Evolutionary conservation across 2,329 filamentous ascomycete genomes (phyloP), one percentile per base, ranked within the genome.

Genomic region (Chaetoscypha palmicola): DNA sequence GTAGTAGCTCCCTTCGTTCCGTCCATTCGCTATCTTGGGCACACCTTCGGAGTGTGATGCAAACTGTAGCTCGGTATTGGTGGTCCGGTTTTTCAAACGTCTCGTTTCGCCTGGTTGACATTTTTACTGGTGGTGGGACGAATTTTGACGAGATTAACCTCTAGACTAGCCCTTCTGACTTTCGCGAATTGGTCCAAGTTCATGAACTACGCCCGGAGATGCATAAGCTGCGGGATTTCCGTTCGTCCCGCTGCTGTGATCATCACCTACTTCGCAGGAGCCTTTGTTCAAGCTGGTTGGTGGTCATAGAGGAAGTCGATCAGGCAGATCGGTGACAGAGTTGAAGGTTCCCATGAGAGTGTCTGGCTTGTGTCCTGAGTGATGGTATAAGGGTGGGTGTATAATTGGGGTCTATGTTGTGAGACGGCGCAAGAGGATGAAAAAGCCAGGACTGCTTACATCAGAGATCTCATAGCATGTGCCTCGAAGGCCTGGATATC

Each of bases 361-460:
- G 8, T 23, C 10, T 11, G n/a, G 35, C n/a, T 9, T 8, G 23
- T 14, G 11, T 17, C 8, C 9, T 8, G 4, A 17, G 28, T 16
- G n/a, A 16, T 38, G 2, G 16, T 3, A 30, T 11, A 20, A 4
- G 23, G n/a, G 23, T 16, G 31, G 2, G 23, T 17, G 31, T n/a
- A n/a, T n/a, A n/a, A n/a, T n/a, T n/a, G n/a, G n/a, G n/a, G n/a
- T n/a, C n/a, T n/a, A 36, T 43, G 32, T 36, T 14, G 40, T 36
- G 40, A 43, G 40, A 30, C 19, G 40, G 32, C 21, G 22, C 32
- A 5, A 10, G 19, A 41, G 4, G 31, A 30, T 26, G 14, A 33
- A 3, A 5, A 10, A 24, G 17, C 30, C 20, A 16, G 17, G 21
- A 21, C 28, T 20, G 32, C 40, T 42, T 28, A 41, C 28, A 22